These are phyloP conservation scores for Eleusine indica DNA, from an alignment of 176 grass and related monocot species.

Conservation along the genomic window DNA sequence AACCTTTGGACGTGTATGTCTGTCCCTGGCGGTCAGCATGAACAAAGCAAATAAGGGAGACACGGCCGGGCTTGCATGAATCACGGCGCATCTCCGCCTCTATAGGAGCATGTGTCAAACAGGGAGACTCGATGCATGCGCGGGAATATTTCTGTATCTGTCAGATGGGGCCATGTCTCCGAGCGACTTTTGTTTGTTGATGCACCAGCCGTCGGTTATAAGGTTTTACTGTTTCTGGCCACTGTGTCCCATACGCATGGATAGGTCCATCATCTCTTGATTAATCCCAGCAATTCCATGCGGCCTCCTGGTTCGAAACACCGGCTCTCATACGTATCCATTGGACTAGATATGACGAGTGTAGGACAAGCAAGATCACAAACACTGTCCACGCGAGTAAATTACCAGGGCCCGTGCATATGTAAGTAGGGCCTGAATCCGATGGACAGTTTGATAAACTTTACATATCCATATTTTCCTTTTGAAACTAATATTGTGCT, in stretches of 20 bases:
- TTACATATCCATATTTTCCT: neutral
- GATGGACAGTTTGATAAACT: neutral
- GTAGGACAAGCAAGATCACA: neutral
- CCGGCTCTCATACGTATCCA: neutral
- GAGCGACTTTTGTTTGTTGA: neutral
- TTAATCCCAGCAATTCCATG: neutral
- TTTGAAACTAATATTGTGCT: neutral
- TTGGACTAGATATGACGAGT: neutral
- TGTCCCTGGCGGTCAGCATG: slow-evolving; percentile 43
- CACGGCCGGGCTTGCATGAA: slow-evolving; percentile 26
- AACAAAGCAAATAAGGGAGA: slow-evolving; percentile 39
- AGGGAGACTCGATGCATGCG: slow-evolving; percentile 27
- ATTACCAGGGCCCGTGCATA: neutral
- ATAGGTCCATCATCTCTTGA: no score
- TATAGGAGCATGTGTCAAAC: neutral
- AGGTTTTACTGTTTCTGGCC: no score
- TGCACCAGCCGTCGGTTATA: neutral
- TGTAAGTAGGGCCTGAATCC: neutral
- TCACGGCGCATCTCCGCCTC: neutral
- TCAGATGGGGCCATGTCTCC: slow-evolving; percentile 24
- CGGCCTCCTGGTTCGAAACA: neutral
- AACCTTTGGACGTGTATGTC: slow-evolving; percentile 37
- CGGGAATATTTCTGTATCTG: slow-evolving; percentile 50
- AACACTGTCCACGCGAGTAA: neutral
- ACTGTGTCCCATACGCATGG: neutral